Evolutionary conservation across 306 rosid species (phyloP).

Genomic region (Sphenostylis stenocarpa): DNA sequence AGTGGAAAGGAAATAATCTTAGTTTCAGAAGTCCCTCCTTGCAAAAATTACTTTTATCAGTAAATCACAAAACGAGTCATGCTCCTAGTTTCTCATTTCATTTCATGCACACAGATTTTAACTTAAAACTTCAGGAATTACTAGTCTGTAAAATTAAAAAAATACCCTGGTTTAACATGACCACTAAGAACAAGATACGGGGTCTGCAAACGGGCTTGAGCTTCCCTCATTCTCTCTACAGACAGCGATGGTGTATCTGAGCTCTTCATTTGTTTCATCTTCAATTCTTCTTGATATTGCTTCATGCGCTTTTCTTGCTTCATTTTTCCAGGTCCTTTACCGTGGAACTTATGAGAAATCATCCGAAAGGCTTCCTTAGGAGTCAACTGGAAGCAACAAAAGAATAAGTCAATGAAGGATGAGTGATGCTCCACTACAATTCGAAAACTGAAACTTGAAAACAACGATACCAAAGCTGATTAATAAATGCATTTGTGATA

Average conservation of each 20-base stretch:
- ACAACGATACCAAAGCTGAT: background rate
- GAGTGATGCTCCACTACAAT: slow-evolving; percentile 1
- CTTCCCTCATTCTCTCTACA: slow-evolving; percentile 94
- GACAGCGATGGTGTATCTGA: slow-evolving; percentile 86
- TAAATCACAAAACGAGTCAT: background rate
- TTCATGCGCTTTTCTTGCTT: slow-evolving; percentile 95
- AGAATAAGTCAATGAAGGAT: slow-evolving; percentile 22
- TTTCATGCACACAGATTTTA: background rate
- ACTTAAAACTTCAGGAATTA: slow-evolving; percentile 8
- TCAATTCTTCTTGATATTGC: slow-evolving; percentile 82
- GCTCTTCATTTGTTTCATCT: slow-evolving; percentile 92
- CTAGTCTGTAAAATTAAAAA: slow-evolving; percentile 3
- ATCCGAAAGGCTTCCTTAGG: slow-evolving; percentile 87
- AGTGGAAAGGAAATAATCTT: background rate
- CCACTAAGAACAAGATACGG: slow-evolving; percentile 97
- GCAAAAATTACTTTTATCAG: slow-evolving; percentile 5
- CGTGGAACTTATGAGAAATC: slow-evolving; percentile 87
- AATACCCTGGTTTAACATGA: slow-evolving; percentile 92
- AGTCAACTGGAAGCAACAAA: slow-evolving; percentile 69
- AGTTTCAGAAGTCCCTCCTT: background rate
- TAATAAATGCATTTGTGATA: slow-evolving; percentile 16
- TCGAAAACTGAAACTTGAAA: slow-evolving; percentile 25
- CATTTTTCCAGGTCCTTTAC: slow-evolving; percentile 96
- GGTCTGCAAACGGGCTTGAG: slow-evolving; percentile 77
- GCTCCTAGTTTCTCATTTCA: slow-evolving; percentile 21